phyloP scores from a whole-genome alignment of 768 basidiomycete species.

The Coprinopsis marcescibilis region DNA sequence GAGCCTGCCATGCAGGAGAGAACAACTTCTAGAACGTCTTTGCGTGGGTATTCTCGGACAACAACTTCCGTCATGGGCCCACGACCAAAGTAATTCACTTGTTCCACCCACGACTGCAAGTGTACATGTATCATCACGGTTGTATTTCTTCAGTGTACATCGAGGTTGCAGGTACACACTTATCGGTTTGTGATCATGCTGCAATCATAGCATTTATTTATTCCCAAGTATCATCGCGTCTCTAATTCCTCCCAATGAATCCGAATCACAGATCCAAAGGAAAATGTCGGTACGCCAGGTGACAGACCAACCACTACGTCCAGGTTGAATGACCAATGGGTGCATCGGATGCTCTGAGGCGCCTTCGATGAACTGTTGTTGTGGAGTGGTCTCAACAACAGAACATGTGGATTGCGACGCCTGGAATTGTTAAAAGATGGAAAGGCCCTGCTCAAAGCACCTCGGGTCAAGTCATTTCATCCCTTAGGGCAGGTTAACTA shows the following conservation, averaged over 20 bases:
- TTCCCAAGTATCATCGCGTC: too few species aligned
- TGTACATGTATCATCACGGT: too few species aligned
- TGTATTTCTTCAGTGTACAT: too few species aligned
- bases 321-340: conserved; percentile 48
- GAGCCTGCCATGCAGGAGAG: neutral
- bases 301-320: conserved; percentile 47
- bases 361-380: conserved; percentile 46
- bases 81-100: neutral
- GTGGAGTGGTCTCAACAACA: conserved; percentile 28
- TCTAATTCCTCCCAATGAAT: too few species aligned
- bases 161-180: too few species aligned
- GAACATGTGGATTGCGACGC: conserved; percentile 51
- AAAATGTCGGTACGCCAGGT: conserved; percentile 53
- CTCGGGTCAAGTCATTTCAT: neutral
- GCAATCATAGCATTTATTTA: neutral
- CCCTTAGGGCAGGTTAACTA: conserved; percentile 41
- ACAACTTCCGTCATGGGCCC: neutral
- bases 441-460: conserved; percentile 3
- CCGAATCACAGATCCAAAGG: too few species aligned
- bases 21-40: neutral
- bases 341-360: conserved; percentile 56
- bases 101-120: too few species aligned
- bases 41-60: conserved; percentile 2
- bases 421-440: conserved; percentile 67
- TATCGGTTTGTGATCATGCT: too few species aligned